Evolutionary conservation across 495 filamentous ascomycete species (phyloP), one percentile per base, ranked within the genome.

Genomic region (Aspergillus mulundensis): DNA sequence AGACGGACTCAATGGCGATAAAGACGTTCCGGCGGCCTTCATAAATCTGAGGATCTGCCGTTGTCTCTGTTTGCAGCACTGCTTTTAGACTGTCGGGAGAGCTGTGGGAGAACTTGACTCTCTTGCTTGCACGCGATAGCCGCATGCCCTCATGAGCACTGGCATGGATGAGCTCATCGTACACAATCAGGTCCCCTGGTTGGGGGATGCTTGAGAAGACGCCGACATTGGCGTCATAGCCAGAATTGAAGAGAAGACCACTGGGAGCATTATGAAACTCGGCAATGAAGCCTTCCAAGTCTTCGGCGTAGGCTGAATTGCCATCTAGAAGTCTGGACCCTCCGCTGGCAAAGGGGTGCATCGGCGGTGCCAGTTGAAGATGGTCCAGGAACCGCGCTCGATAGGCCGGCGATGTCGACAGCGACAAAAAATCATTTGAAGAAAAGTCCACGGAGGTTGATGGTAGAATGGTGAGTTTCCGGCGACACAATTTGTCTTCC

Each of bases 131-230:
- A 6, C 85, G 71, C 16, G 80, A 85, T 18, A 86, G 56, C n/a
- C 81, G 69, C 86, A 93, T 90, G 0, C 89, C 89, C 40, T 91
- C 88, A 52, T 87, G 87, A 0, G 85, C 80, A 63, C 86, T 90
- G 1, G 89, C 89, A 62, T 93, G 89, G 18, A 92, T 82, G 30
- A 84, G 68, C 65, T 85, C 86, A 66, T 94, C 89, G 61, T 87
- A 86, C 4, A 92, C 57, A 8, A 94, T 76, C 5, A 82, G 65
- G 71, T 94, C 89, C 5, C 83, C 85, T 0, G 73, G 74, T 48
- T 87, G 87, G 4, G 89, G 87, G 12, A 91, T 69, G 53, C 77
- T 84, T 4, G 80, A 71, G 20, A 88, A 83, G 2, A 91, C 74
- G 2, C 85, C 88, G 0, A 81, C 74, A 64, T 91, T 92, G 14